A percentile compares a stretch with the other conserved stretches of the same genome.
Conservation (phyloP, 352 stramenopile species). For the Phytophthora sojae region DNA sequence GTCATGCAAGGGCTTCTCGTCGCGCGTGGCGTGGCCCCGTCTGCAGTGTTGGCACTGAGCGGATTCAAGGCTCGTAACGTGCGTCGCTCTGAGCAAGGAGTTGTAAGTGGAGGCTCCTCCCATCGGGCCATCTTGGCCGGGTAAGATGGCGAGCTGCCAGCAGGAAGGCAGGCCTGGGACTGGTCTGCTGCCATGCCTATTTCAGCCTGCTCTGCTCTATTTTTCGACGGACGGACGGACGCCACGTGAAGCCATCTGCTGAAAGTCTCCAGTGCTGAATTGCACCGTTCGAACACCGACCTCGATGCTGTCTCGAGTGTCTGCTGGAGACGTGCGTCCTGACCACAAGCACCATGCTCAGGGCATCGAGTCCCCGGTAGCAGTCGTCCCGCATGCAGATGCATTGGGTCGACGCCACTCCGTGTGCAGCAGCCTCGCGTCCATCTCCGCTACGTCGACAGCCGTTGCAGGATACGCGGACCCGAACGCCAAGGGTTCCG, state of each 20-base stretch:
- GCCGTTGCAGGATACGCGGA: constrained; percentile 5
- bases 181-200: background rate
- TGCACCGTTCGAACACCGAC: background rate
- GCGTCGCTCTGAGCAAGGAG: background rate
- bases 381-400: background rate
- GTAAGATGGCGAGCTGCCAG: background rate
- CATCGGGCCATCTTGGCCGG: background rate
- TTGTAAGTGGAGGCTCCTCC: background rate
- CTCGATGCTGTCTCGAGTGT: constrained; percentile 30
- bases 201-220: constrained; percentile 7
- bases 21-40: background rate
- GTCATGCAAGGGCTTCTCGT: background rate
- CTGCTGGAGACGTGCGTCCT: constrained; percentile 7
- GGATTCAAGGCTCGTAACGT: background rate
- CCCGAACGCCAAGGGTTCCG: background rate
- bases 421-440: constrained; percentile 3
- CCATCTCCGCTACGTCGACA: constrained; percentile 2
- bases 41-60: background rate
- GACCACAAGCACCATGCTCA: constrained; percentile 9
- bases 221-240: constrained; percentile 15
- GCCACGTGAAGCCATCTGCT: constrained; percentile 6
- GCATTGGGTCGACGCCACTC: constrained; percentile 9
- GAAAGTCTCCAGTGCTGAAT: constrained; percentile 9
- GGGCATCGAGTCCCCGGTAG: constrained; percentile 1
- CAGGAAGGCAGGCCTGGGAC: background rate